Percentiles rank a stretch among this genome's conserved stretches.
phyloP scores from a whole-genome alignment of 306 rosid genomes.

The Mimosa bimucronata region DNA sequence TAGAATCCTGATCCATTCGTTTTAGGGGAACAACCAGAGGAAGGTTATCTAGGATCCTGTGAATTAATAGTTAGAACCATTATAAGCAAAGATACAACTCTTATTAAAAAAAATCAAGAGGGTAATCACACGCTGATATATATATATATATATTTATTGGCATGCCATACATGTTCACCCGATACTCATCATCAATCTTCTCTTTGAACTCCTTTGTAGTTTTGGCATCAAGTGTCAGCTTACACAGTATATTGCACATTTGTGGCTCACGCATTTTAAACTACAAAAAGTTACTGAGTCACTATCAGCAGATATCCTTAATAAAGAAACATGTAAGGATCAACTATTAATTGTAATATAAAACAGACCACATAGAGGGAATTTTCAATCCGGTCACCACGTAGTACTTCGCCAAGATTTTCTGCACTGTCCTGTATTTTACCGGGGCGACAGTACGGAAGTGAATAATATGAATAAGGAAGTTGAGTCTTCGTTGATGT shows the following conservation, averaged over 20 bases:
- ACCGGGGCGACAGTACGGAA: conserved; percentile 65
- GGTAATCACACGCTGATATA: conserved; percentile 1
- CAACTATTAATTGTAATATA: conserved; percentile 1
- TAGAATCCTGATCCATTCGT: conserved; percentile 78
- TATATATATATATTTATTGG: not conserved
- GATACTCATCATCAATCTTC: conserved; percentile 94
- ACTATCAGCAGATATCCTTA: conserved; percentile 30
- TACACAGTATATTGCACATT: conserved; percentile 78
- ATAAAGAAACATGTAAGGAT: conserved; percentile 19
- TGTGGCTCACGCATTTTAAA: conserved; percentile 95
- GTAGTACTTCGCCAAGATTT: conserved; percentile 98
- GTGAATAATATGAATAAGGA: conserved; percentile 88
- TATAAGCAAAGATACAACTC: conserved; percentile 21
- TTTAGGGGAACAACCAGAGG: conserved; percentile 84
- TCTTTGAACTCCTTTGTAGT: conserved; percentile 81
- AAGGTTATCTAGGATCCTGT: conserved; percentile 95
- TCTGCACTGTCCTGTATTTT: conserved; percentile 88
- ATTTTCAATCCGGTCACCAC: conserved; percentile 98
- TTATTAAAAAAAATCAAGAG: not conserved
- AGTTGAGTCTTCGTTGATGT: conserved; percentile 98
- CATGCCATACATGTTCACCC: conserved; percentile 87
- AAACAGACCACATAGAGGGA: conserved; percentile 81
- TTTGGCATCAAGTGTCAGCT: conserved; percentile 71
- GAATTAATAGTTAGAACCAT: conserved; percentile 32
- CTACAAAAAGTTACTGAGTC: conserved; percentile 48